A percentile compares a stretch with the other conserved stretches of the same genome.
These are phyloP conservation scores for Venturiaceae sp. DNA, from an alignment of 2,329 filamentous ascomycete species.

Conservation along the genomic window DNA sequence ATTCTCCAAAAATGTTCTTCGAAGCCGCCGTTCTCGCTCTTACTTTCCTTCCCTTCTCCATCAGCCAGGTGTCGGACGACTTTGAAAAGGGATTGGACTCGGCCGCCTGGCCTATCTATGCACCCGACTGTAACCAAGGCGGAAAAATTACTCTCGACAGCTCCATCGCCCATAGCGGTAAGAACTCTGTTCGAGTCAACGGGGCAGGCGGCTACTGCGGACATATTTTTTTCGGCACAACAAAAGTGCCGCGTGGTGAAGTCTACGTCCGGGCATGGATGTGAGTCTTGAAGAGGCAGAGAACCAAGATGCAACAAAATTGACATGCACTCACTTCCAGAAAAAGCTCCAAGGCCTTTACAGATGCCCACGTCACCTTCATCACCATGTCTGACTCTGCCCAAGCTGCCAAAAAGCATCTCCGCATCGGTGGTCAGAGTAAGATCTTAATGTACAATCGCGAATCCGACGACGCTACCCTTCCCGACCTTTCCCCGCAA, in stretches of 20 bases:
- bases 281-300: conserved; percentile 31
- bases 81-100: conserved; percentile 52
- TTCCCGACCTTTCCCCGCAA: conserved; percentile 50
- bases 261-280: conserved; percentile 47
- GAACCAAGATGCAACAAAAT: conserved; percentile 5
- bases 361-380: conserved; percentile 50
- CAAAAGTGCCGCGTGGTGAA: conserved; percentile 44
- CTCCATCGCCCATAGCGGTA: conserved; percentile 36
- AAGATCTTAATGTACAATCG: conserved; percentile 57
- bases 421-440: conserved; percentile 52
- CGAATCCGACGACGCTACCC: conserved; percentile 52
- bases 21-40: conserved; percentile 36
- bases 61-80: conserved; percentile 45
- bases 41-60: conserved; percentile 35
- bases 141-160: conserved; percentile 48
- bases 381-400: conserved; percentile 54
- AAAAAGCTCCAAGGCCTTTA: conserved; percentile 48
- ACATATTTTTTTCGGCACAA: conserved; percentile 53
- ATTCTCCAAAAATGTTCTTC: conserved; percentile 29
- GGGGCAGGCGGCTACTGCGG: background rate
- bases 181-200: conserved; percentile 1
- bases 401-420: conserved; percentile 47
- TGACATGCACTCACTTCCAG: conserved; percentile 24
- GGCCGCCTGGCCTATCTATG: conserved; percentile 48
- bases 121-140: conserved; percentile 50